A percentile compares a stretch with the other conserved stretches of the same genome.
phyloP scores from a whole-genome alignment of 2,329 filamentous ascomycete genomes.

The Mollisia scopiformis region DNA sequence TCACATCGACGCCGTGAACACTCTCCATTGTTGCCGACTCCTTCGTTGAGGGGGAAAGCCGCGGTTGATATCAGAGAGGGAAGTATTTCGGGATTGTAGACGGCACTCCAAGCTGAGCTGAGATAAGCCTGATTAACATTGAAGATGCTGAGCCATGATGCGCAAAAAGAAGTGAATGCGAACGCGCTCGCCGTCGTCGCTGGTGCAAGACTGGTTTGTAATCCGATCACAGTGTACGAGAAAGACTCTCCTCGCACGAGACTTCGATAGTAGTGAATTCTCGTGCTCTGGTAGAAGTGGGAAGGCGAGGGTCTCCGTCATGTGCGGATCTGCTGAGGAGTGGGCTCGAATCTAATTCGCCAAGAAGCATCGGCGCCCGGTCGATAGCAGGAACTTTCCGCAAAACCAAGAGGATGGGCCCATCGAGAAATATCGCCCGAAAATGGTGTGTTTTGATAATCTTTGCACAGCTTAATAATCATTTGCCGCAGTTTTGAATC shows the following conservation, averaged over 20 bases:
- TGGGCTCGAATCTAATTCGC: not conserved
- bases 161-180: constrained; percentile 2
- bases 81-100: not conserved
- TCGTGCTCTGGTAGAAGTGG: not conserved
- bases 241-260: not conserved
- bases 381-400: not conserved
- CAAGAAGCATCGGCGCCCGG: not conserved
- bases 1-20: constrained; percentile 38
- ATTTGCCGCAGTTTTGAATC: not conserved
- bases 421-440: not conserved
- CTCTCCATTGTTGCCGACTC: constrained; percentile 33
- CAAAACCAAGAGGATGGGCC: not conserved
- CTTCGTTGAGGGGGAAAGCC: not conserved
- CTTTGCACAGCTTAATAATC: not conserved
- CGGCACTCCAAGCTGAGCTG: constrained; percentile 13
- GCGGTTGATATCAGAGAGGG: constrained; percentile 8
- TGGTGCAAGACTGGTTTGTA: not conserved
- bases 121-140: constrained; percentile 15
- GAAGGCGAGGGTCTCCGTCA: not conserved
- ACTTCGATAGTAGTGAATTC: not conserved
- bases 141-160: constrained; percentile 4
- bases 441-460: not conserved
- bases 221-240: not conserved
- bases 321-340: not conserved
- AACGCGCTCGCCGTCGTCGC: not conserved